Evolutionary conservation across 495 filamentous ascomycete species (phyloP).

Genomic region (Cladorrhinum samala): DNA sequence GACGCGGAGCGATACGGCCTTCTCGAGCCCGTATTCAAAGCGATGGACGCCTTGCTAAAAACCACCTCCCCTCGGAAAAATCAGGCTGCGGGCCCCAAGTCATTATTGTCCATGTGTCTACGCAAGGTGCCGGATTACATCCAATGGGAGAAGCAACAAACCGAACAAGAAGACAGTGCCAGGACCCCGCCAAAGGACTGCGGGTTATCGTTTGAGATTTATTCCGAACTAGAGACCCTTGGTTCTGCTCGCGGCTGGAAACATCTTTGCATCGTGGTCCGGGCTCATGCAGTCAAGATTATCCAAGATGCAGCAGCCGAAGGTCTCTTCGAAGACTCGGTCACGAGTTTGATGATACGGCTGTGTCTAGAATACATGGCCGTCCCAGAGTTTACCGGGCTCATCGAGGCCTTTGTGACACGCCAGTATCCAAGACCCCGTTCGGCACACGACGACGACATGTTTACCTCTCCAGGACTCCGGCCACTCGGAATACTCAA

Average conservation of each 20-base stretch:
- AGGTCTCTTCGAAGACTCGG: slow-evolving; percentile 35
- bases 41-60: slow-evolving; percentile 42
- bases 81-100: slow-evolving; percentile 25
- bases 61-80: slow-evolving; percentile 29
- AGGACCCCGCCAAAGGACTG: slow-evolving; percentile 32
- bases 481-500: slow-evolving; percentile 28
- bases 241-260: slow-evolving; percentile 59
- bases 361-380: slow-evolving; percentile 36
- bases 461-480: slow-evolving; percentile 20
- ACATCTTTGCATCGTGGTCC: slow-evolving; percentile 56
- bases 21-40: slow-evolving; percentile 36
- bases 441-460: slow-evolving; percentile 20
- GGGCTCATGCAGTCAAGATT: slow-evolving; percentile 59
- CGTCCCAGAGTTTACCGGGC: slow-evolving; percentile 33
- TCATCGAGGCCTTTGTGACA: slow-evolving; percentile 30
- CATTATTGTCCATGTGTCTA: slow-evolving; percentile 60
- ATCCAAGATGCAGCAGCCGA: slow-evolving; percentile 49
- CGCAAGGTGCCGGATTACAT: slow-evolving; percentile 61
- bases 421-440: slow-evolving; percentile 33
- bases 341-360: slow-evolving; percentile 34
- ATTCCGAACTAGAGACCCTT: slow-evolving; percentile 59
- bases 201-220: slow-evolving; percentile 46
- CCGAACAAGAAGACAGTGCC: slow-evolving; percentile 44
- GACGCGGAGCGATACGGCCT: slow-evolving; percentile 10
- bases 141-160: slow-evolving; percentile 40